Conservation (phyloP, 2,329 filamentous ascomycete species). For the Scedosporium apiospermum region DNA sequence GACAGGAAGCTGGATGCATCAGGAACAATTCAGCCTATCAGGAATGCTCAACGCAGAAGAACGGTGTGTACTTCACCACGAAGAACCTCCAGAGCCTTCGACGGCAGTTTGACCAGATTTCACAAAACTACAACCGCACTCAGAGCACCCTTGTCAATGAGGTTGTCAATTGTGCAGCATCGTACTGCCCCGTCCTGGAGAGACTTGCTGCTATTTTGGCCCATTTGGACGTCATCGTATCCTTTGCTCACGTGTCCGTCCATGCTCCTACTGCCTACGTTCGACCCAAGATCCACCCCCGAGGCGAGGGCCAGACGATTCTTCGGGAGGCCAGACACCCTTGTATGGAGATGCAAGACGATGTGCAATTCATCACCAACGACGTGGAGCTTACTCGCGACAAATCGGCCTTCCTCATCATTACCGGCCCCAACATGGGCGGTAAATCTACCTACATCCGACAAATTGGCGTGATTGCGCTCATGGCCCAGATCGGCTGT, state of each 20-base stretch:
- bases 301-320: slow-evolving; percentile 78
- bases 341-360: slow-evolving; percentile 97
- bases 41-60: slow-evolving; percentile 97
- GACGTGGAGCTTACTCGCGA: slow-evolving; percentile 75
- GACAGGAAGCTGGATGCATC: slow-evolving; percentile 85
- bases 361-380: slow-evolving; percentile 97
- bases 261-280: slow-evolving; percentile 90
- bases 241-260: slow-evolving; percentile 85
- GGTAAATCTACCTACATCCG: slow-evolving; percentile 98
- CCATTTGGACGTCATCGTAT: slow-evolving; percentile 90
- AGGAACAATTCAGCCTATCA: slow-evolving; percentile 84
- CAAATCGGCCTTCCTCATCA: slow-evolving; percentile 84
- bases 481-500: slow-evolving; percentile 95
- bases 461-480: slow-evolving; percentile 89
- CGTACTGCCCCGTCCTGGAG: slow-evolving; percentile 89
- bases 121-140: slow-evolving; percentile 88
- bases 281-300: slow-evolving; percentile 78
- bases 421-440: slow-evolving; percentile 98
- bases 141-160: slow-evolving; percentile 86
- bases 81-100: slow-evolving; percentile 68
- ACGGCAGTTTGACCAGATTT: slow-evolving; percentile 87
- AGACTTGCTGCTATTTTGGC: slow-evolving; percentile 79
- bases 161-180: slow-evolving; percentile 86
- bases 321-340: slow-evolving; percentile 92
- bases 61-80: slow-evolving; percentile 96